These are phyloP conservation scores for Pterulicium gracile DNA, from an alignment of 1,284 basidiomycete species.

Conservation along the genomic window DNA sequence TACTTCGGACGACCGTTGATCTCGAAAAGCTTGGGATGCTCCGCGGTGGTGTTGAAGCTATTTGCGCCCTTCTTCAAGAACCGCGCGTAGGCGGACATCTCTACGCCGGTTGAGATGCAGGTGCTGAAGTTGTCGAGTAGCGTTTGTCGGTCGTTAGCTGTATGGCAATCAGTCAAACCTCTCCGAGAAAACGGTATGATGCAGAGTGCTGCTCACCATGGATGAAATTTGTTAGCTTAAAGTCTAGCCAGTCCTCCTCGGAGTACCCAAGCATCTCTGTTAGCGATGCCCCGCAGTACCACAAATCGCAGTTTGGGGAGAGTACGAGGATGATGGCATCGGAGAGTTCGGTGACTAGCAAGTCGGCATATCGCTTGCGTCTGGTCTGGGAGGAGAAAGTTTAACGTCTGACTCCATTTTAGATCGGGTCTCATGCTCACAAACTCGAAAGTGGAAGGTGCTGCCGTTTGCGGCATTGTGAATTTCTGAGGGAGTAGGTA, in stretches of 20 bases:
- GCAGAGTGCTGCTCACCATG: constrained; percentile 34
- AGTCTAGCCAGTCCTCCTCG: constrained; percentile 62
- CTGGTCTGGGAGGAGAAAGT: constrained; percentile 36
- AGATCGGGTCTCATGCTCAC: neutral
- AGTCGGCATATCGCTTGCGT: constrained; percentile 77
- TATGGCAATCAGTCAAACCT: constrained; percentile 7
- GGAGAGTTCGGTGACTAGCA: constrained; percentile 67
- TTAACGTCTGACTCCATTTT: too few relatives aligned
- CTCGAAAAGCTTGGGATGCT: constrained; percentile 67
- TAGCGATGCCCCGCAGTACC: constrained; percentile 63
- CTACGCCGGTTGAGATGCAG: neutral
- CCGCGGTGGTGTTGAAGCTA: constrained; percentile 23
- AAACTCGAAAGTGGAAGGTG: constrained; percentile 55
- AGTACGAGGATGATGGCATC: constrained; percentile 66
- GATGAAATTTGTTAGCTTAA: constrained; percentile 52
- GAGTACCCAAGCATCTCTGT: constrained; percentile 67
- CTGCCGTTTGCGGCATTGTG: constrained; percentile 5
- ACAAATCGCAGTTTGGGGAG: constrained; percentile 45
- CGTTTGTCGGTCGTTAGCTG: constrained; percentile 26
- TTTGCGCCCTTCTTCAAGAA: constrained; percentile 8
- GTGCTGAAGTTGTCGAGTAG: neutral
- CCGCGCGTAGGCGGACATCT: neutral
- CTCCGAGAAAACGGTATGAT: constrained; percentile 3
- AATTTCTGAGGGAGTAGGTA: neutral
- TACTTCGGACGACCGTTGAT: constrained; percentile 59